Base-by-base conservation (phyloP, 2,329 filamentous ascomycete species). In the Arthrobotrys iridis region DNA sequence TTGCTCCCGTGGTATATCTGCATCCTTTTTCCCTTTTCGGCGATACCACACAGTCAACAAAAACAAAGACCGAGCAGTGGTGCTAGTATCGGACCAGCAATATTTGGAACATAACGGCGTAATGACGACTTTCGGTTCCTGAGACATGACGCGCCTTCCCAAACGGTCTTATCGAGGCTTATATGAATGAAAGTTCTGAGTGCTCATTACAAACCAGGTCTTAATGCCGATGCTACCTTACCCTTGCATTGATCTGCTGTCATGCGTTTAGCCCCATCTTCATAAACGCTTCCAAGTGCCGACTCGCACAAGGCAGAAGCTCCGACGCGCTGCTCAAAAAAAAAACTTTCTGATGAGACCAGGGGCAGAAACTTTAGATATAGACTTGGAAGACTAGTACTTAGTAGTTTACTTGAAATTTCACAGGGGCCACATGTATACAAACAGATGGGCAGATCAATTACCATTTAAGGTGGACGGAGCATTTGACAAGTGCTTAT, bases 41-140 rank as follows among this genome's bases (percentile, higher is more conserved):
- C 13, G 30, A 35, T 55, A 55, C 48, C 48, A 55, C 48, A 55
- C 35, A 55, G 15, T 55, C 48, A 55, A 55, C 48, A 37, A 35
- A n/a, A n/a, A n/a, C n/a, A n/a, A n/a, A n/a, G n/a, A n/a, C n/a
- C 30, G 2, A 8, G 20, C n/a, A 18, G 4, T 13, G 20, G 5
- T 40, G 7, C 35, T 3, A 48, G 4, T 33, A n/a, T 33, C 46
- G 24, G 13, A 28, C 45, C n/a, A n/a, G n/a, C n/a, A n/a, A n/a
- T n/a, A n/a, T n/a, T n/a, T n/a, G n/a, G n/a, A n/a, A n/a, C n/a
- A n/a, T n/a, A n/a, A n/a, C n/a, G n/a, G n/a, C n/a, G n/a, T n/a
- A n/a, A n/a, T n/a, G n/a, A n/a, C n/a, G n/a, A n/a, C n/a, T n/a
- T n/a, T 33, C 46, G 46, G 24, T 11, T 50, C 18, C 11, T 6